Evolutionary conservation across 768 basidiomycete genomes (phyloP), one percentile per base, ranked within the genome.

Genomic region (Ephemerocybe angulata): DNA sequence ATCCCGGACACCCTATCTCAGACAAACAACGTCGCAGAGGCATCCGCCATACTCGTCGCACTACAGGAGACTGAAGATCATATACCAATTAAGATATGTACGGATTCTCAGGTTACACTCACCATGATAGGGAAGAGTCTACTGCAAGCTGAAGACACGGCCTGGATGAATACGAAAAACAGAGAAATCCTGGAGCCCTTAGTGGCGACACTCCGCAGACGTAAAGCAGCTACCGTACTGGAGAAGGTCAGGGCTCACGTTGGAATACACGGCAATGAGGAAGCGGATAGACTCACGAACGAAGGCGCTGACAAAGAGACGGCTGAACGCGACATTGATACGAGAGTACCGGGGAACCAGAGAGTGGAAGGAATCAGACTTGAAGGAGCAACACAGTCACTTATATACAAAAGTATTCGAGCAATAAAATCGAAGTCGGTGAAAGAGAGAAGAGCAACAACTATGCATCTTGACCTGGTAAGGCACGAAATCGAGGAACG

Each of bases 1-100:
- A 35, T 69, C 0, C 63, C 64, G 0, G n/a, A 17, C 0, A 21
- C 35, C 31, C 48, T 50, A 3, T 31, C 29, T 12, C 48, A 50
- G 15, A 13, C 64, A 0, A 67, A 67, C 42, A 55, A 67, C 24
- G 17, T 53, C 0, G 65, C 58, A 0, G 64, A 69, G 57, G 30
- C 30, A 7, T 12, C 35, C 0, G 67, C 68, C 0, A 47, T 65
- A 0, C 35, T 61, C 7, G 33, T 15, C 3, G 61, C 66, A 19
- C 22, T 53, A 3, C 46, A 58, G 28, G 17, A 12, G 17, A 40
- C 11, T 0, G 31, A 6, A 15, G n/a, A 19, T 0, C 22, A 54
- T 2, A 41, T 13, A 1, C 11, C n/a, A n/a, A 35, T 55, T 21
- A 35, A 19, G 7, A 59, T 67, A 0, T 30, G 48, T 2, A 56